Conservation (phyloP, 768 basidiomycete species). For the Agaricus blazei region DNA sequence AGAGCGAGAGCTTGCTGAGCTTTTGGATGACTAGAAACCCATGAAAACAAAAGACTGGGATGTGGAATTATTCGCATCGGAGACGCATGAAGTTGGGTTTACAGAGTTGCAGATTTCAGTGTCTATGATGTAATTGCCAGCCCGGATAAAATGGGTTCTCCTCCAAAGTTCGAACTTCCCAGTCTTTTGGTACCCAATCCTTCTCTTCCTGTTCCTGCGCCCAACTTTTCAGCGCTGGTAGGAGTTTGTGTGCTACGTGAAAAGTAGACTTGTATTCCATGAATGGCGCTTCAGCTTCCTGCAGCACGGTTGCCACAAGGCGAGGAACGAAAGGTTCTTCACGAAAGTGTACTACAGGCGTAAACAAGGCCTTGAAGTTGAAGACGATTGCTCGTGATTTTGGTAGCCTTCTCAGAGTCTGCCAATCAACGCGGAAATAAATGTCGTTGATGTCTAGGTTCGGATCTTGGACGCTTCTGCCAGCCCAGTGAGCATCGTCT, state of each 20-base stretch:
- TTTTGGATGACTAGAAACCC: constrained; percentile 36
- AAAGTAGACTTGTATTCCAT: constrained; percentile 39
- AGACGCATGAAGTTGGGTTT: not conserved
- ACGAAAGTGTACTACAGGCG: constrained; percentile 37
- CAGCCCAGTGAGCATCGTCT: constrained; percentile 29
- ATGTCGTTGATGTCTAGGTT: constrained; percentile 35
- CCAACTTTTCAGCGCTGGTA: constrained; percentile 44
- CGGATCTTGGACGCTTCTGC: constrained; percentile 27
- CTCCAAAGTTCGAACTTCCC: constrained; percentile 44
- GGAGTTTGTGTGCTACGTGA: constrained; percentile 35
- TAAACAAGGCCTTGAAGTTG: constrained; percentile 52
- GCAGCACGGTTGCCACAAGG: constrained; percentile 37
- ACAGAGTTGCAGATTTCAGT: not conserved
- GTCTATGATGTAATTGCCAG: constrained; percentile 23
- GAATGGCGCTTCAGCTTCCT: constrained; percentile 32
- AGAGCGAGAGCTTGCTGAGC: constrained; percentile 81
- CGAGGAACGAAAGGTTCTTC: constrained; percentile 44
- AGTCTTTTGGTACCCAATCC: constrained; percentile 39
- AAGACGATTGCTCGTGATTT: constrained; percentile 43
- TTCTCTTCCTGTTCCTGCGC: constrained; percentile 42
- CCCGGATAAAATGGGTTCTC: constrained; percentile 50
- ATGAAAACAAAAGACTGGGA: not conserved
- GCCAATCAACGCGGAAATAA: constrained; percentile 49
- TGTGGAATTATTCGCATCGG: not conserved
- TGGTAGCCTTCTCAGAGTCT: constrained; percentile 46